These are phyloP conservation scores for Metschnikowia lochheadii DNA, from an alignment of 805 yeast genomes.

Conservation along the genomic window DNA sequence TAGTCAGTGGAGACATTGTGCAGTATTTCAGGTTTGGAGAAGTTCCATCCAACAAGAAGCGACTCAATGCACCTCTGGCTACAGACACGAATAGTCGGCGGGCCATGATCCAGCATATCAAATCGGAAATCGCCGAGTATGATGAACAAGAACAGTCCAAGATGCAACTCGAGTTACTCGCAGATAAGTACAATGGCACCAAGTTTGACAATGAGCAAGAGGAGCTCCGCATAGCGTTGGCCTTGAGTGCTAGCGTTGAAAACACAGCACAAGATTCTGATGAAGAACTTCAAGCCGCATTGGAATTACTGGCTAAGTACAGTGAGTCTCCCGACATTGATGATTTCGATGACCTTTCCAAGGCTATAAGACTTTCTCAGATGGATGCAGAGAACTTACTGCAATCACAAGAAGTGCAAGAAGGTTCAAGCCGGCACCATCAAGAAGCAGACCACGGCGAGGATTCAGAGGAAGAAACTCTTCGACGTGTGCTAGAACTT, in stretches of 20 bases:
- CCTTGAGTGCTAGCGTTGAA: constrained; percentile 17
- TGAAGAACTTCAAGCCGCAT: constrained; percentile 23
- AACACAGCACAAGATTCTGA: constrained; percentile 19
- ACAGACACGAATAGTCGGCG: constrained; percentile 11
- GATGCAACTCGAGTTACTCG: constrained; percentile 22
- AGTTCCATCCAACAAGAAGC: constrained; percentile 5
- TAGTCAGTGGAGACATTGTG: constrained; percentile 17
- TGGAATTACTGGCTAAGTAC: constrained; percentile 9
- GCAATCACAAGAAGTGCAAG: not conserved
- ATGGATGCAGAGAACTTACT: not conserved
- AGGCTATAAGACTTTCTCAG: constrained; percentile 8
- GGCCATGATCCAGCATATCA: constrained; percentile 20
- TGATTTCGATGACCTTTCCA: constrained; percentile 1
- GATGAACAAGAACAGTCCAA: constrained; percentile 25
- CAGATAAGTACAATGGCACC: constrained; percentile 47
- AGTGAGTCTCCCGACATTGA: not conserved
- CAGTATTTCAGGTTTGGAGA: constrained; percentile 18
- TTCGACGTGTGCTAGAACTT: constrained; percentile 18
- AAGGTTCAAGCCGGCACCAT: not conserved
- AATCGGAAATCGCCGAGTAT: constrained; percentile 36
- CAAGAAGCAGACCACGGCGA: not conserved
- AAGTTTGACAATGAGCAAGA: constrained; percentile 25
- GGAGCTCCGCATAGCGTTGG: constrained; percentile 25
- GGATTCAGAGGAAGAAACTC: constrained; percentile 18
- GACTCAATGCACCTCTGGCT: constrained; percentile 17